Conservation (phyloP, 176 grass and related monocot genomes). For the Microstegium vimineum region DNA sequence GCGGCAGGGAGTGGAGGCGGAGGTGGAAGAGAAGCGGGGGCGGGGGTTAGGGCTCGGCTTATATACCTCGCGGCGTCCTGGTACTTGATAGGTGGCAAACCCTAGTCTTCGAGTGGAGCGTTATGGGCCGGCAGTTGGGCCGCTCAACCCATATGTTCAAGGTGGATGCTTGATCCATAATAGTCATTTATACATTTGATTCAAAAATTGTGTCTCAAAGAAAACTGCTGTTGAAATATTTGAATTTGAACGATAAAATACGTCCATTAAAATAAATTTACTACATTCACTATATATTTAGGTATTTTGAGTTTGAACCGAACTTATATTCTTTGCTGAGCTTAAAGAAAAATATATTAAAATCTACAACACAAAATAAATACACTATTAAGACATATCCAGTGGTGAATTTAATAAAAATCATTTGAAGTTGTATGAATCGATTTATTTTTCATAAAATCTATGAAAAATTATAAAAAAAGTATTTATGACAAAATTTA, state of each 20-base stretch:
- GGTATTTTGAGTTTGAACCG: no score
- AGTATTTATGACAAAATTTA: background rate
- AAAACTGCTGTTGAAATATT: background rate
- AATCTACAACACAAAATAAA: background rate
- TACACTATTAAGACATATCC: no score
- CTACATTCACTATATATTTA: no score
- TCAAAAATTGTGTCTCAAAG: no score
- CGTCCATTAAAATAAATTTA: background rate
- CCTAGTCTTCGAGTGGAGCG: constrained; percentile 24
- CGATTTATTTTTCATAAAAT: background rate
- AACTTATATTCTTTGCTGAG: background rate
- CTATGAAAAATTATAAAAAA: background rate
- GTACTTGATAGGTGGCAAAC: constrained; percentile 9
- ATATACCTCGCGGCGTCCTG: constrained; percentile 25
- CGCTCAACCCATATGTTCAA: background rate
- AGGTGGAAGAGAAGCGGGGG: background rate
- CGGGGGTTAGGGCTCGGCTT: constrained; percentile 10
- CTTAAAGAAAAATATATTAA: background rate
- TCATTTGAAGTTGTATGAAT: no score
- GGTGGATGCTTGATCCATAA: background rate
- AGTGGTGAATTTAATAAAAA: no score
- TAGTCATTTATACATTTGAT: background rate
- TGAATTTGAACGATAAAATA: background rate
- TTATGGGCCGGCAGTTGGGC: background rate
- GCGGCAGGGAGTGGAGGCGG: background rate